A percentile compares a stretch with the other conserved stretches of the same genome.
Conservation (phyloP, 2,329 filamentous ascomycete species). For the Alternaria conjuncta region DNA sequence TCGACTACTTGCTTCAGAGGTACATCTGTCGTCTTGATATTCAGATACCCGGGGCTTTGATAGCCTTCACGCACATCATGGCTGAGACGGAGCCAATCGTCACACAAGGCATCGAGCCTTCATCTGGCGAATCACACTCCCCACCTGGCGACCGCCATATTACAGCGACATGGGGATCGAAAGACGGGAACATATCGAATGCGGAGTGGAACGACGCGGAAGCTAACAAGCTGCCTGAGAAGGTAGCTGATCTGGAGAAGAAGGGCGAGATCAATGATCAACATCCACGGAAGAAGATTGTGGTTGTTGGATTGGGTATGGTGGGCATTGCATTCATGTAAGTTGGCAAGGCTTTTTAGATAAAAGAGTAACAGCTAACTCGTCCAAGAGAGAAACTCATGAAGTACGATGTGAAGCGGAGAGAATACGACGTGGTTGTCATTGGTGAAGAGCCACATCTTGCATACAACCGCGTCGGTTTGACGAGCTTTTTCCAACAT, state of each 20-base stretch:
- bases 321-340: conserved; percentile 89
- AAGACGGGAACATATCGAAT: conserved; percentile 50
- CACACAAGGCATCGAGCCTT: conserved; percentile 43
- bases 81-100: conserved; percentile 34
- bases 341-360: conserved; percentile 45
- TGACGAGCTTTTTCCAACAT: conserved; percentile 89
- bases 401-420: conserved; percentile 77
- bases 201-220: conserved; percentile 55
- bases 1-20: not conserved
- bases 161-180: conserved; percentile 34
- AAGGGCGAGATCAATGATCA: conserved; percentile 37
- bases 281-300: conserved; percentile 66
- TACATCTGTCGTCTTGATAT: not conserved
- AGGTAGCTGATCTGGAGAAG: conserved; percentile 42
- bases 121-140: conserved; percentile 40
- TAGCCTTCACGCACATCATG: conserved; percentile 12
- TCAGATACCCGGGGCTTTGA: not conserved
- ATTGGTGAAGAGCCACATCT: conserved; percentile 88
- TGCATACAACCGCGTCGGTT: conserved; percentile 88
- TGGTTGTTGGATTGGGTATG: conserved; percentile 90
- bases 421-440: conserved; percentile 81
- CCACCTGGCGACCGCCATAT: conserved; percentile 30
- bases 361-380: not conserved
- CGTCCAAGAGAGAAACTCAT: conserved; percentile 78
- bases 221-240: conserved; percentile 54